These are phyloP conservation scores for Sordaria brevicollis DNA, from an alignment of 495 filamentous ascomycete species.

Conservation along the genomic window DNA sequence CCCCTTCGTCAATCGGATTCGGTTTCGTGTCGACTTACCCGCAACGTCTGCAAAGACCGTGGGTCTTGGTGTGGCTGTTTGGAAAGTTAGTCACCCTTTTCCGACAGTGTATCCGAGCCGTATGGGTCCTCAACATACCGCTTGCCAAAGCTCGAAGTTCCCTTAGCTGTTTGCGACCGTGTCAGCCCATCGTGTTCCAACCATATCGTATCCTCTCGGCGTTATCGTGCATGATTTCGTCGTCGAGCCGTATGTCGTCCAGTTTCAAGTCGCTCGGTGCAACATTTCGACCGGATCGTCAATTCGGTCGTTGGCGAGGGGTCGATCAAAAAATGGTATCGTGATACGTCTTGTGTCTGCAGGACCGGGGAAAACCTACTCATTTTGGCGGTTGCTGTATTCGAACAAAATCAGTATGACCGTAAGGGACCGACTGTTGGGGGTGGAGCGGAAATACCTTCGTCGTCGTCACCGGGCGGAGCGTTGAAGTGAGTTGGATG, in stretches of 20 bases:
- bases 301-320: neutral
- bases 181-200: conserved; percentile 19
- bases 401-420: conserved; percentile 10
- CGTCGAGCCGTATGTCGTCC: neutral
- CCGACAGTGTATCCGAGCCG: neutral
- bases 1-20: conserved; percentile 2
- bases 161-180: conserved; percentile 50
- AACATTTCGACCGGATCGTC: neutral
- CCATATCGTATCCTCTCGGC: neutral
- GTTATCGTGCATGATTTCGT: neutral
- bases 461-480: conserved; percentile 22
- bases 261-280: neutral
- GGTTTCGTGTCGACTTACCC: conserved; percentile 51
- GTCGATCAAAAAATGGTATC: neutral
- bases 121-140: conserved; percentile 31
- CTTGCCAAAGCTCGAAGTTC: conserved; percentile 95
- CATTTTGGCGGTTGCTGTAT: conserved; percentile 31
- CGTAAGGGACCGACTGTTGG: neutral
- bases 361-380: conserved; percentile 22
- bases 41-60: conserved; percentile 98
- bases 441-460: conserved; percentile 14
- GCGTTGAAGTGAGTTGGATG: conserved; percentile 18
- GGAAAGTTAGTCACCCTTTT: conserved; percentile 10
- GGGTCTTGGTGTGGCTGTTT: conserved; percentile 89
- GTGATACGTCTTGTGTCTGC: neutral